Conservation (phyloP, 1,284 basidiomycete species). For the Malassezia caprae region DNA sequence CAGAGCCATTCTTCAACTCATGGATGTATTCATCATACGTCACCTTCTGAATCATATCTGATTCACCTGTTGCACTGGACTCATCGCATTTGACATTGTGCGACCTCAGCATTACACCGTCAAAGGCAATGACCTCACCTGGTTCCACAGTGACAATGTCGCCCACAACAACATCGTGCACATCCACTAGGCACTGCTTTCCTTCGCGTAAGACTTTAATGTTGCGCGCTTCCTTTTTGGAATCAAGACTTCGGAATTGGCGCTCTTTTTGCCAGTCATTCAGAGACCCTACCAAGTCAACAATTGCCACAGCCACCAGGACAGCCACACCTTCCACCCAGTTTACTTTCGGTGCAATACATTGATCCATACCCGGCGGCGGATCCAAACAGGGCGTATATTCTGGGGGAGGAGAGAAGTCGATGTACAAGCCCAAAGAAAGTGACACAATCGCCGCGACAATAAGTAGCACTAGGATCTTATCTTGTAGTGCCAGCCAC, state of each 20-base stretch:
- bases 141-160: conserved; percentile 85
- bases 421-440: conserved; percentile 85
- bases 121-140: conserved; percentile 88
- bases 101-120: conserved; percentile 82
- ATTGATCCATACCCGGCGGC: conserved; percentile 31
- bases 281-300: conserved; percentile 61
- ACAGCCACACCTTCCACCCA: conserved; percentile 99
- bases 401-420: conserved; percentile 64
- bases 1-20: conserved; percentile 24
- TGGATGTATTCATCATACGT: conserved; percentile 66
- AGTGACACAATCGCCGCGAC: conserved; percentile 86
- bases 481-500: conserved; percentile 91
- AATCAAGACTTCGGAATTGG: conserved; percentile 84
- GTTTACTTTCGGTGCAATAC: conserved; percentile 53
- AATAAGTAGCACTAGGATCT: conserved; percentile 77
- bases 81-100: conserved; percentile 95
- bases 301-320: conserved; percentile 65
- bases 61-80: conserved; percentile 89
- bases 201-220: conserved; percentile 85
- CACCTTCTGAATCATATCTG: conserved; percentile 83
- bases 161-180: conserved; percentile 77
- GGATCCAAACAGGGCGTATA: conserved; percentile 51
- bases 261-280: conserved; percentile 96
- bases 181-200: conserved; percentile 67
- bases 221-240: conserved; percentile 86